Conservation (phyloP, 495 filamentous ascomycete genomes). For the Aspergillus diversus region DNA sequence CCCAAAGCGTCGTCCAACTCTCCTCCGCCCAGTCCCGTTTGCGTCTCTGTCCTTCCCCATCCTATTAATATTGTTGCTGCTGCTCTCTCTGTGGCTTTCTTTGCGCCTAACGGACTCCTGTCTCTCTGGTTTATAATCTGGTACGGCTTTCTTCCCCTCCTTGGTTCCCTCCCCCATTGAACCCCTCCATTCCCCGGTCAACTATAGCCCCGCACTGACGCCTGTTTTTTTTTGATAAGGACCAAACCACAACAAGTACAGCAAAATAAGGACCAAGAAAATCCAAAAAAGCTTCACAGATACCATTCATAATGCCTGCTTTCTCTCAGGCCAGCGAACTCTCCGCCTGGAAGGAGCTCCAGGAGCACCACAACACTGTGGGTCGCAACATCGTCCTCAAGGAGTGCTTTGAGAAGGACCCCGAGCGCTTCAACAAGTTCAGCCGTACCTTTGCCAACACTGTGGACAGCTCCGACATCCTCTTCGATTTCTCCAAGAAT, state of each 20-base stretch:
- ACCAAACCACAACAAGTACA: conserved; percentile 3
- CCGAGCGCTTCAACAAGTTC: conserved; percentile 87
- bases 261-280: neutral
- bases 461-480: conserved; percentile 76
- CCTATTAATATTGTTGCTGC: neutral
- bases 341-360: conserved; percentile 82
- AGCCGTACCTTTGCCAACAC: conserved; percentile 80
- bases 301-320: conserved; percentile 49
- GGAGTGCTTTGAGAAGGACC: conserved; percentile 88
- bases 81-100: conserved; percentile 20
- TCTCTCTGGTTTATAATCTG: conserved; percentile 18
- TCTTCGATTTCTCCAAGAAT: conserved; percentile 99
- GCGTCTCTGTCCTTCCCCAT: conserved; percentile 21
- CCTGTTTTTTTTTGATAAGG: conserved; percentile 21
- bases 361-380: conserved; percentile 81
- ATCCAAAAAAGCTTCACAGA: neutral
- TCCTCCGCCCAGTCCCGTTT: conserved; percentile 15
- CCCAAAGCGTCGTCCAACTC: conserved; percentile 1
- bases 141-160: conserved; percentile 9
- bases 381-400: conserved; percentile 90
- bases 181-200: neutral
- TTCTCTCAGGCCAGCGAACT: conserved; percentile 81
- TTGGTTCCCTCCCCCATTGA: conserved; percentile 5
- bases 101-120: neutral
- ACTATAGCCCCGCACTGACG: conserved; percentile 43